Evolutionary conservation across 148 eudicot genomes (phyloP).

Genomic region (Talinum fruticosum): DNA sequence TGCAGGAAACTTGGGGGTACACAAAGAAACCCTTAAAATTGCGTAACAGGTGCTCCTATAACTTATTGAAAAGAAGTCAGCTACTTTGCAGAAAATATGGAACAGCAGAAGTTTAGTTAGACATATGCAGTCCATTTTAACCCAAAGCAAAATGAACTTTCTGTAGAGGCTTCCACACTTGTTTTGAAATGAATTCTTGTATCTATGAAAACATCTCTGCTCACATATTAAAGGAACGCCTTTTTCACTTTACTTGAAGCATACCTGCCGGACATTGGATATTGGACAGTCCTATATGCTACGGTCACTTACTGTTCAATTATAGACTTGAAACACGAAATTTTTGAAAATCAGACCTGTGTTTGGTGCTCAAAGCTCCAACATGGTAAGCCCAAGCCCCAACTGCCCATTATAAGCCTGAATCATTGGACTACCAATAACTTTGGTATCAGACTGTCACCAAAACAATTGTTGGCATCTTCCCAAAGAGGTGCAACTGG

Average conservation of each 20-base stretch:
- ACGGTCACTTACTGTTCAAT: not conserved
- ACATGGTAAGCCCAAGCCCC: not conserved
- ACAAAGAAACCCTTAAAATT: not conserved
- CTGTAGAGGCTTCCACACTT: not conserved
- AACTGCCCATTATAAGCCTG: not conserved
- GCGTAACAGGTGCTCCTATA: not conserved
- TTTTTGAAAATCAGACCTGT: not conserved
- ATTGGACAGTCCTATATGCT: not conserved
- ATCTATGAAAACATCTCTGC: not conserved
- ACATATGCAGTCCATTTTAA: not conserved
- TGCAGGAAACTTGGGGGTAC: not conserved
- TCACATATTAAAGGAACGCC: not conserved
- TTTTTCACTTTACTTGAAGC: not conserved
- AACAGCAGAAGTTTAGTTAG: not conserved
- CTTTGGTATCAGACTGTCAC: not conserved
- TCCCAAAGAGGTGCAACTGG: not conserved
- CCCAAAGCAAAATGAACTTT: not conserved
- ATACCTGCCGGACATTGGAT: not conserved
- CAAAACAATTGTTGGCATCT: not conserved
- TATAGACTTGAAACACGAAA: not conserved
- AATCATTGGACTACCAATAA: constrained; percentile 1
- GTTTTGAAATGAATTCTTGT: not conserved
- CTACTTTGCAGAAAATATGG: not conserved
- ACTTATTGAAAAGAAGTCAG: not conserved
- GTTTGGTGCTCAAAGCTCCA: not conserved